These are phyloP conservation scores for Amauroascus niger DNA, from an alignment of 2,329 filamentous ascomycete genomes.

Conservation along the genomic window DNA sequence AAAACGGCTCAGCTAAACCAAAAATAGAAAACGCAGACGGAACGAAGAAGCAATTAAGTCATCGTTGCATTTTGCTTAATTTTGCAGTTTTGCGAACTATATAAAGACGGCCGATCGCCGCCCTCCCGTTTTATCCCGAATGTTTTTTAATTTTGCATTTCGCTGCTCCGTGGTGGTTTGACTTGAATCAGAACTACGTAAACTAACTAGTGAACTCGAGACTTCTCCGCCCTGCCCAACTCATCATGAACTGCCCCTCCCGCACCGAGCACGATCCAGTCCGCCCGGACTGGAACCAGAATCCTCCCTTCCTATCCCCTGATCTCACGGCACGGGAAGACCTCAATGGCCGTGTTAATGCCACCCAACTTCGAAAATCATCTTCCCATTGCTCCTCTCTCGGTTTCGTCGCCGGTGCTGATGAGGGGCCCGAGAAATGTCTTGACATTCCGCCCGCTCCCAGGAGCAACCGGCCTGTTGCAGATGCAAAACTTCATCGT, in stretches of 20 bases:
- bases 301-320: constrained; percentile 41
- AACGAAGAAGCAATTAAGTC: background rate
- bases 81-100: background rate
- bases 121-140: background rate
- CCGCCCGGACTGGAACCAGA: constrained; percentile 48
- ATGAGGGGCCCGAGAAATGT: constrained; percentile 6
- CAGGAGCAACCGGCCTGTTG: background rate
- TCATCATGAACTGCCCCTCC: constrained; percentile 46
- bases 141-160: background rate
- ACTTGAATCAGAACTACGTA: too few species aligned
- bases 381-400: constrained; percentile 4
- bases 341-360: constrained; percentile 47
- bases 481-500: constrained; percentile 16
- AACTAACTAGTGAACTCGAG: too few species aligned
- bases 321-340: constrained; percentile 47
- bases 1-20: background rate
- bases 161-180: background rate
- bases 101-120: background rate
- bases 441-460: constrained; percentile 10
- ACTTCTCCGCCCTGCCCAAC: too few species aligned
- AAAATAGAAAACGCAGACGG: background rate
- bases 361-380: constrained; percentile 33
- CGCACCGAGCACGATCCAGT: constrained; percentile 41
- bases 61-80: background rate
- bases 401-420: constrained; percentile 6